Evolutionary conservation across 441 rosid genomes (phyloP).

Genomic region (Populus trichocarpa): DNA sequence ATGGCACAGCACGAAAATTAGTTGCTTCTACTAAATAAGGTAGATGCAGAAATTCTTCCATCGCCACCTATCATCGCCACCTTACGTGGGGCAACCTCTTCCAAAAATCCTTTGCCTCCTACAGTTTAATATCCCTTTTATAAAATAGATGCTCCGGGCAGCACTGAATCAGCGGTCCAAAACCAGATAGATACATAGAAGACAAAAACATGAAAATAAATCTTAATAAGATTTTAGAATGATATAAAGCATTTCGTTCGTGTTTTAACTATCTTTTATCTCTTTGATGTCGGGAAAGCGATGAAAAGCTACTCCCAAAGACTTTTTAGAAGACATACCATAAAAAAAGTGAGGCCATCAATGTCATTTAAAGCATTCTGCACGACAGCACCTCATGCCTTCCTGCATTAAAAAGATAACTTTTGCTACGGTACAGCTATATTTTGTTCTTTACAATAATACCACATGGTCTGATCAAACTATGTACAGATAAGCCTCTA

Average conservation of each 20-base stretch:
- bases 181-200: too few relatives aligned
- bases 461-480: conserved; percentile 9
- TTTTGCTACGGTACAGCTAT: conserved; percentile 13
- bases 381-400: conserved; percentile 31
- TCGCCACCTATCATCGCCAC: not conserved
- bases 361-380: conserved; percentile 14
- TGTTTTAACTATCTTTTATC: too few relatives aligned
- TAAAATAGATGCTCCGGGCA: not conserved
- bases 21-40: conserved; percentile 4
- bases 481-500: not conserved
- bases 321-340: conserved; percentile 11
- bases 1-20: not conserved
- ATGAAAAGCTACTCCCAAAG: not conserved
- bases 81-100: not conserved
- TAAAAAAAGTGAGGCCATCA: conserved; percentile 23
- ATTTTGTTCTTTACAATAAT: conserved; percentile 15
- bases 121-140: not conserved
- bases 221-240: too few relatives aligned
- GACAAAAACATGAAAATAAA: too few relatives aligned
- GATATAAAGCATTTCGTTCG: too few relatives aligned
- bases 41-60: not conserved
- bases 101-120: conserved; percentile 10
- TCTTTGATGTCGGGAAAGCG: too few relatives aligned
- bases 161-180: not conserved
- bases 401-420: conserved; percentile 47